Percentiles rank a stretch among this genome's conserved stretches.
Conservation (phyloP, 305 asterid species). For the Ilex paraguariensis region DNA sequence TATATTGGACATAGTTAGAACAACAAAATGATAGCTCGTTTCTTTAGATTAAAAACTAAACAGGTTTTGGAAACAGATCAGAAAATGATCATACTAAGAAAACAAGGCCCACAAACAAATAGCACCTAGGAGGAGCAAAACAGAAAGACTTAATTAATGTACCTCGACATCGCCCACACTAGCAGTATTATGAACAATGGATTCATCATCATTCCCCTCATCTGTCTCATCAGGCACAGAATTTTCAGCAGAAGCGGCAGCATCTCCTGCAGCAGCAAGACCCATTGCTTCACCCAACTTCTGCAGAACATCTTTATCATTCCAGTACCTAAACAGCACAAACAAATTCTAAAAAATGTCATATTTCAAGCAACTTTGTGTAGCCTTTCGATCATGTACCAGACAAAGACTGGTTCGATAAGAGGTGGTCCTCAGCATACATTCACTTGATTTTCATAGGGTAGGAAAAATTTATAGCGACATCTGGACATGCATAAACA, state of each 20-base stretch:
- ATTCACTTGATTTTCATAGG: neutral
- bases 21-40: no score
- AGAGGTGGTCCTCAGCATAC: neutral
- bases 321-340: conserved; percentile 69
- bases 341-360: conserved; percentile 6
- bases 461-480: no score
- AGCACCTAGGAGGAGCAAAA: no score
- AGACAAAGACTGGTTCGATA: neutral
- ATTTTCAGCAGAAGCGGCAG: conserved; percentile 59
- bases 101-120: no score
- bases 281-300: conserved; percentile 98
- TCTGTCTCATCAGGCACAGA: conserved; percentile 61
- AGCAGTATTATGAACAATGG: conserved; percentile 84
- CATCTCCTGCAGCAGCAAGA: conserved; percentile 65
- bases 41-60: no score
- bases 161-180: conserved; percentile 91
- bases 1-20: no score
- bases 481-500: no score
- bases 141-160: conserved; percentile 3
- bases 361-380: neutral
- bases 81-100: no score
- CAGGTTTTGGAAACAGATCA: no score
- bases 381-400: neutral
- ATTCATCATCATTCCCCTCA: conserved; percentile 75
- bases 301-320: conserved; percentile 77